A percentile compares a stretch with the other conserved stretches of the same genome.
These are phyloP conservation scores for Inga laurina DNA, from an alignment of 306 rosid species.

Conservation along the genomic window DNA sequence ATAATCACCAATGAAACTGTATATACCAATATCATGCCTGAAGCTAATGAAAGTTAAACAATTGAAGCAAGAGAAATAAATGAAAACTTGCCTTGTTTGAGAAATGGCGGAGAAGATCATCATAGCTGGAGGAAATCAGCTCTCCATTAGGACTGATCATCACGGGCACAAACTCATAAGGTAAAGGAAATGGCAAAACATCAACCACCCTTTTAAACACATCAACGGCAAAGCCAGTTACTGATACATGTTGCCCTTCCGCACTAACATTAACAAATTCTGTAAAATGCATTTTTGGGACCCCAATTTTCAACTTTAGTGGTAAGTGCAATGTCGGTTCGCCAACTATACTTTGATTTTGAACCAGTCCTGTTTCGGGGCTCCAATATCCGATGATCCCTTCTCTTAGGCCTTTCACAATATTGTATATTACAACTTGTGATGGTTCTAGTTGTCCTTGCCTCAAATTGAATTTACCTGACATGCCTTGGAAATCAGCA, in stretches of 20 bases:
- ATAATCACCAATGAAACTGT: no score
- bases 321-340: not conserved
- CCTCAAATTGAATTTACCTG: constrained; percentile 32
- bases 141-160: no score
- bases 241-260: not conserved
- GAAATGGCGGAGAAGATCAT: not conserved
- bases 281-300: not conserved
- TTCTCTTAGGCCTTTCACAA: constrained; percentile 21
- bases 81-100: not conserved
- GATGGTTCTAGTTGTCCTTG: constrained; percentile 34
- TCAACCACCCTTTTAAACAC: not conserved
- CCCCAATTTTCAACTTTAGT: not conserved
- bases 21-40: not conserved
- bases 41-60: not conserved
- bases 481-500: constrained; percentile 22
- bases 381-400: constrained; percentile 39
- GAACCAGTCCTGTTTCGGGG: not conserved
- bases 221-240: not conserved
- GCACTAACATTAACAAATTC: not conserved
- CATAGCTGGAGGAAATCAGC: not conserved
- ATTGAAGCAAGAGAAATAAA: not conserved
- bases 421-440: constrained; percentile 34
- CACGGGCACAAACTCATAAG: not conserved
- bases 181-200: not conserved
- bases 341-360: not conserved